Evolutionary conservation across 305 asterid species (phyloP), one percentile per base, ranked within the genome.

Genomic region (Stenogyne calaminthoides): DNA sequence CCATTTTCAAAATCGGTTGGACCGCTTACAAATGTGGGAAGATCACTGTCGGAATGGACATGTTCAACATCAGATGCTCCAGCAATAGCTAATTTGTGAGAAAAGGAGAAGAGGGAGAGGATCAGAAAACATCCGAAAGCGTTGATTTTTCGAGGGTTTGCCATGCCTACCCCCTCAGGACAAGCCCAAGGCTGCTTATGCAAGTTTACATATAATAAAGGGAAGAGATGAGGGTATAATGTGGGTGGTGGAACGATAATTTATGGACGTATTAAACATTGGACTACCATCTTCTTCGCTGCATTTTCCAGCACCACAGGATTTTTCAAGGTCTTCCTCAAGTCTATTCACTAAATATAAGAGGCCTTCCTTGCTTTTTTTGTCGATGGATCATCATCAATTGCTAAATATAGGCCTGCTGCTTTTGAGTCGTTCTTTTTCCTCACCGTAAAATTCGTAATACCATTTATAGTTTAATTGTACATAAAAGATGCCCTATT

Each of bases 151-250:
- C 49, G 81, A 80, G 85, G 88, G 81, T 39, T 80, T 22, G 75
- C 74, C 86, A 88, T 76, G 66, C 60, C 51, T 67, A 77, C 86
- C 86, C 87, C 87, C 62, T 19, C 77, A 80, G 85, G 87, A 77
- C 61, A 67, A 82, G 76, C 89, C 91, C 85, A 83, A 81, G 92
- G 95, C 82, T 79, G 89, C 87, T 83, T 73, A 78, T 60, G 59
- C 75, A 44, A 37, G 70, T 44, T 34, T 75, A 72, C 71, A 29
- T 15, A 15, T 19, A 58, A 11, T 2, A 14, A 12, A 56, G 14
- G n/a, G 63, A 76, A 42, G 70, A 61, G 64, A 27, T 34, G 49
- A 54, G 76, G 74, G 64, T 37, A 64, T 82, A 84, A 78, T 89
- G 82, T 82, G 75, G 69, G 55, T 67, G 77, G 59, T 27, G 66